Evolutionary conservation across 2,329 filamentous ascomycete genomes (phyloP).

Genomic region (Aspergillus puulaauensis): DNA sequence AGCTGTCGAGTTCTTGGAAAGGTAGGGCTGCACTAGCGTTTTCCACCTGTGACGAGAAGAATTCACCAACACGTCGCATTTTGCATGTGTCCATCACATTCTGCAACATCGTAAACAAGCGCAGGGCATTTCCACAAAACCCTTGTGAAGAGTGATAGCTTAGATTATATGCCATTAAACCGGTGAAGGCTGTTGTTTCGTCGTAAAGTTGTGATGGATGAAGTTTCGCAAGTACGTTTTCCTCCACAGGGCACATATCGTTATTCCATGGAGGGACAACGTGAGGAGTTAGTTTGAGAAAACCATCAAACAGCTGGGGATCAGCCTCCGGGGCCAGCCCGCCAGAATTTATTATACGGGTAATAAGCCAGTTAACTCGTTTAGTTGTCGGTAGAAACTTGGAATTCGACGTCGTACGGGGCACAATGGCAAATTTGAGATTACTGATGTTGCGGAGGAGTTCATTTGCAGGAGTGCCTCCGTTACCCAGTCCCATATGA

Average conservation of each 20-base stretch:
- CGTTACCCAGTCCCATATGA: conserved; percentile 40
- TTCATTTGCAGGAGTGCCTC: conserved; percentile 32
- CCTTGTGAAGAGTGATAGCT: conserved; percentile 24
- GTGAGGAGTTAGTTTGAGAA: conserved; percentile 32
- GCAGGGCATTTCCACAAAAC: conserved; percentile 29
- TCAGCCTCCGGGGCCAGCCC: conserved; percentile 46
- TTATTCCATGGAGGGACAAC: conserved; percentile 35
- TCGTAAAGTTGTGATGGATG: conserved; percentile 31
- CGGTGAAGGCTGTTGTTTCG: conserved; percentile 32
- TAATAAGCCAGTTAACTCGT: conserved; percentile 39
- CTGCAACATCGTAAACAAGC: conserved; percentile 33
- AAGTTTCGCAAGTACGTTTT: conserved; percentile 21
- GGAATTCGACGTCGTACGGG: conserved; percentile 14
- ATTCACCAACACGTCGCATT: conserved; percentile 31
- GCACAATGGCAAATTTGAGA: conserved; percentile 19
- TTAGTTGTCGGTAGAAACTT: conserved; percentile 29
- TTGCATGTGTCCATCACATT: conserved; percentile 37
- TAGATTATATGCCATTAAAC: conserved; percentile 35
- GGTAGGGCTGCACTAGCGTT: conserved; percentile 14
- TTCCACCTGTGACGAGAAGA: conserved; percentile 29
- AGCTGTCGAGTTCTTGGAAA: conserved; percentile 19
- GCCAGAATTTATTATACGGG: conserved; percentile 54
- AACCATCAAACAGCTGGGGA: conserved; percentile 45
- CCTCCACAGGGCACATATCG: conserved; percentile 17
- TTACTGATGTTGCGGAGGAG: conserved; percentile 22